Percentiles rank a stretch among this genome's conserved stretches.
Evolutionary conservation across 768 basidiomycete species (phyloP).

Genomic region (Ramaria sp.): DNA sequence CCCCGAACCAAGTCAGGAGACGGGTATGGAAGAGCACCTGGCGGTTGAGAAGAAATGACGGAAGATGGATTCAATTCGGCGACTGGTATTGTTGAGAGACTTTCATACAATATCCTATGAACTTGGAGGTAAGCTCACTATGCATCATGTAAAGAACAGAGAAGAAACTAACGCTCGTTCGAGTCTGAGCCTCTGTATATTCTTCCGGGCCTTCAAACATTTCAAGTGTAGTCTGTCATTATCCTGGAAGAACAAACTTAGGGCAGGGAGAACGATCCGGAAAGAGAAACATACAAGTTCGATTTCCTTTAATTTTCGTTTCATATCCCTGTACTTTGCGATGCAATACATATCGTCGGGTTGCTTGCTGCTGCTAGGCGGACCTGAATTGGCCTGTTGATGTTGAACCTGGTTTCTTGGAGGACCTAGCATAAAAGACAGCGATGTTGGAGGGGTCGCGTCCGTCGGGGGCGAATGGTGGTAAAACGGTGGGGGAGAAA

Average conservation of each 20-base stretch:
- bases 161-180: constrained; percentile 66
- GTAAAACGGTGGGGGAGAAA: not conserved
- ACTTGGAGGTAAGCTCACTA: not conserved
- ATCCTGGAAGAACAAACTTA: constrained; percentile 37
- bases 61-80: not conserved
- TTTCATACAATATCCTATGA: constrained; percentile 5
- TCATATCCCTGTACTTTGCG: constrained; percentile 79
- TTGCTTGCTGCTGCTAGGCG: constrained; percentile 29
- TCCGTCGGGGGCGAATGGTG: not conserved
- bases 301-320: constrained; percentile 80
- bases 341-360: constrained; percentile 81
- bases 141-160: not conserved
- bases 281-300: constrained; percentile 47
- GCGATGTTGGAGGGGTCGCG: not conserved
- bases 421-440: not conserved
- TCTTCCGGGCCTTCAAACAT: constrained; percentile 66
- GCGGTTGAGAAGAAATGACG: not conserved
- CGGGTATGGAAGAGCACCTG: not conserved
- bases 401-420: not conserved
- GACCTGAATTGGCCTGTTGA: not conserved
- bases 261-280: not conserved
- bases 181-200: constrained; percentile 77
- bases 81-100: not conserved
- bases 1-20: not conserved
- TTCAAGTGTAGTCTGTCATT: constrained; percentile 83